Conservation (phyloP, 2,329 filamentous ascomycete species). For the Neospermospora avenae region DNA sequence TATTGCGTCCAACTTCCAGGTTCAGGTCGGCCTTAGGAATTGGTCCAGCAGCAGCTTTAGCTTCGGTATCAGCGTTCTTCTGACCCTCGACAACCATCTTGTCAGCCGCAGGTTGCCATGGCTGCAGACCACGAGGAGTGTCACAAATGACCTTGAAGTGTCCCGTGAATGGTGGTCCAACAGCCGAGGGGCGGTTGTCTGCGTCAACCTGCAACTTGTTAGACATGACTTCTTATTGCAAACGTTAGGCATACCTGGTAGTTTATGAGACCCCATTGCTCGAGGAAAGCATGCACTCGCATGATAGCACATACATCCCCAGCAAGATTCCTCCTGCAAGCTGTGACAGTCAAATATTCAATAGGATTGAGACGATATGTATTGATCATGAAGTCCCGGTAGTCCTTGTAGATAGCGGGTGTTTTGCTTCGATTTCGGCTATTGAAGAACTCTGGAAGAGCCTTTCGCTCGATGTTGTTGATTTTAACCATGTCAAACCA, state of each 20-base stretch:
- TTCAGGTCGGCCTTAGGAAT: slow-evolving; percentile 77
- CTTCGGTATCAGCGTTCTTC: slow-evolving; percentile 44
- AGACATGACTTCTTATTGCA: background rate
- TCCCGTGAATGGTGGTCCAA: slow-evolving; percentile 93
- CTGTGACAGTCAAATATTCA: slow-evolving; percentile 95
- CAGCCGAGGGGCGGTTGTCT: slow-evolving; percentile 89
- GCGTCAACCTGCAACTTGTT: slow-evolving; percentile 73
- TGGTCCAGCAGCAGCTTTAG: slow-evolving; percentile 61
- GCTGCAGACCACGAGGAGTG: slow-evolving; percentile 89
- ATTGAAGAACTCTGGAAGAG: slow-evolving; percentile 97
- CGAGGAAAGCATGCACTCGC: slow-evolving; percentile 95
- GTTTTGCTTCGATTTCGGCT: slow-evolving; percentile 98
- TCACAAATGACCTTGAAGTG: slow-evolving; percentile 97
- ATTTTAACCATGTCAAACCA: slow-evolving; percentile 99
- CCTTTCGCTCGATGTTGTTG: slow-evolving; percentile 89
- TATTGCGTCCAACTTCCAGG: slow-evolving; percentile 89
- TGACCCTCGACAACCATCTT: slow-evolving; percentile 62
- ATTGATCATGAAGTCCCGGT: slow-evolving; percentile 99
- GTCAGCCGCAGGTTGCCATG: slow-evolving; percentile 87
- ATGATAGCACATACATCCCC: slow-evolving; percentile 99
- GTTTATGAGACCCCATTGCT: slow-evolving; percentile 98
- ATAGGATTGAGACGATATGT: slow-evolving; percentile 94
- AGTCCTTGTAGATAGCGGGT: slow-evolving; percentile 95
- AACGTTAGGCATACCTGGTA: slow-evolving; percentile 69
- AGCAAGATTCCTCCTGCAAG: slow-evolving; percentile 89